phyloP scores from a whole-genome alignment of 345 rosid genomes.

The Clarkia xantiana region DNA sequence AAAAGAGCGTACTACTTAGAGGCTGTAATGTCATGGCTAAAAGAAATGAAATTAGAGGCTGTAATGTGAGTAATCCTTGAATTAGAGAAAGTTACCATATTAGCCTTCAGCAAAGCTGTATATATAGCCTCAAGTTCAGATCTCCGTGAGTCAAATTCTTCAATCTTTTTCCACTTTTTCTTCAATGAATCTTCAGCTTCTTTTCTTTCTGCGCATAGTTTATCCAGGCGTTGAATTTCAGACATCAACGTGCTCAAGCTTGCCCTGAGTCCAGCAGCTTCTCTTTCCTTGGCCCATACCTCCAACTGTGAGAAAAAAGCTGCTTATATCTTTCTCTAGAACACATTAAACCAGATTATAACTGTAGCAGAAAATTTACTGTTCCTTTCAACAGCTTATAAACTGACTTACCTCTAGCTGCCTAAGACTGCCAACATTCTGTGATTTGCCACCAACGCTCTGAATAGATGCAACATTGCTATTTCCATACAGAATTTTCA shows the following conservation, averaged over 20 bases:
- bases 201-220: conserved; percentile 81
- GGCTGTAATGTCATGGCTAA: too few relatives aligned
- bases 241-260: conserved; percentile 69
- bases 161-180: conserved; percentile 93
- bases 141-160: conserved; percentile 85
- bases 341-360: not conserved
- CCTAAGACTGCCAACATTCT: conserved; percentile 55
- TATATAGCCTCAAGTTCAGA: conserved; percentile 81
- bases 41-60: too few relatives aligned
- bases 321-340: not conserved
- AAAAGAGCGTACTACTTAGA: not conserved
- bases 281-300: conserved; percentile 93
- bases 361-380: not conserved
- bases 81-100: conserved; percentile 35
- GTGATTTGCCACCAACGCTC: conserved; percentile 41
- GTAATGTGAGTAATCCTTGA: too few relatives aligned
- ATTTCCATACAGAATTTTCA: conserved; percentile 60
- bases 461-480: conserved; percentile 40
- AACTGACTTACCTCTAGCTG: conserved; percentile 50
- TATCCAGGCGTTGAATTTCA: conserved; percentile 65
- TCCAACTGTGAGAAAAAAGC: conserved; percentile 45
- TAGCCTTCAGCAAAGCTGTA: conserved; percentile 70
- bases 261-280: conserved; percentile 73
- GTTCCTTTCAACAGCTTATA: not conserved
- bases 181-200: conserved; percentile 79